Percentiles rank a stretch among this genome's conserved stretches.
These are phyloP conservation scores for Apiospora phragmitis DNA, from an alignment of 2,329 filamentous ascomycete genomes.

Conservation along the genomic window DNA sequence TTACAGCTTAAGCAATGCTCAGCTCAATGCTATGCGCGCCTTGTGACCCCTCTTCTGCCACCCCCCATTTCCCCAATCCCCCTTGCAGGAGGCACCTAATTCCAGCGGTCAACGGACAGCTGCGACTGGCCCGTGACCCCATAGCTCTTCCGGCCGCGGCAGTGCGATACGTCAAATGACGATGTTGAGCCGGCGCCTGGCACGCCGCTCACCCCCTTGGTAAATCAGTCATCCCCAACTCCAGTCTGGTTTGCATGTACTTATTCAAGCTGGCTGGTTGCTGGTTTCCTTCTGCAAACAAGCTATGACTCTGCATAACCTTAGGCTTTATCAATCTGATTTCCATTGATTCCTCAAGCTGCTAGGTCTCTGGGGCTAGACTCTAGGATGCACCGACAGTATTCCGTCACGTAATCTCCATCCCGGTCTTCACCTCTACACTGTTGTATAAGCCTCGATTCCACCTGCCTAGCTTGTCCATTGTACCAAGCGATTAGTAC, in stretches of 20 bases:
- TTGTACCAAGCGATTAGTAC: background rate
- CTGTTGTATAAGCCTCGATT: background rate
- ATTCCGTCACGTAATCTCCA: background rate
- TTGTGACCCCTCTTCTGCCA: background rate
- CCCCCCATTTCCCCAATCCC: slow-evolving; percentile 1
- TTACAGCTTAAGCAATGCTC: background rate
- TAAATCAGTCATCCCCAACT: background rate
- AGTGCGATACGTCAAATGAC: slow-evolving; percentile 12
- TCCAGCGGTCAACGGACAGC: background rate
- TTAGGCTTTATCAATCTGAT: background rate
- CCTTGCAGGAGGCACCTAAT: background rate
- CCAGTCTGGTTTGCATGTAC: background rate
- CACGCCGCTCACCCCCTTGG: background rate
- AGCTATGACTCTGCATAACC: background rate
- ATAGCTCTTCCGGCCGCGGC: background rate
- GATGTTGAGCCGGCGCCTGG: background rate
- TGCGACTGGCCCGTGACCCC: slow-evolving; percentile 8
- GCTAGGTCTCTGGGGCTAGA: background rate
- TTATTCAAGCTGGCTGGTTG: background rate
- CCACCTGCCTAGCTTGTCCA: background rate
- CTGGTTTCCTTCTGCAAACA: background rate
- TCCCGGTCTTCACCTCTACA: background rate
- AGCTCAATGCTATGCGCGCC: background rate
- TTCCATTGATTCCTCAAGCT: slow-evolving; percentile 1
- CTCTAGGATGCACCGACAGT: slow-evolving; percentile 3